Conservation (phyloP, 352 stramenopile species). For the Globisporangium nunn region DNA sequence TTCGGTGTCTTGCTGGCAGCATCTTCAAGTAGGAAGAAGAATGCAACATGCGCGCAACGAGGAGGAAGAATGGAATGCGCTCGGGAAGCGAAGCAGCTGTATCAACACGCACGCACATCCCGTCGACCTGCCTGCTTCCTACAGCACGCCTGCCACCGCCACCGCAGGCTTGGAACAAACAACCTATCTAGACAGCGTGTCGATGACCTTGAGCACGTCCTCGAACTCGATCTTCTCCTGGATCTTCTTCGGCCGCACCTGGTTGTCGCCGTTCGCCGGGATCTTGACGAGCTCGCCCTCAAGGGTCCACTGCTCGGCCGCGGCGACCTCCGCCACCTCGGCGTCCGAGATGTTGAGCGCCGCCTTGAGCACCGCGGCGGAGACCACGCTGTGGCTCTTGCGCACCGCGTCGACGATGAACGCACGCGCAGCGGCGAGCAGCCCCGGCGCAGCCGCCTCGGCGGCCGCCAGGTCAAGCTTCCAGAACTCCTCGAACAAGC, state of each 20-base stretch:
- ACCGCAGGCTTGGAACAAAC: constrained; percentile 1
- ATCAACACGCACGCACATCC: background rate
- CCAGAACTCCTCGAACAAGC: constrained; percentile 82
- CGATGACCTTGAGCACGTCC: constrained; percentile 82
- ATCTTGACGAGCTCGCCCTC: constrained; percentile 48
- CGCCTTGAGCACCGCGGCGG: constrained; percentile 46
- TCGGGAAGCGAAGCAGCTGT: background rate
- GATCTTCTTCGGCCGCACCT: constrained; percentile 84
- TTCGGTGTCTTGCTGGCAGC: no score
- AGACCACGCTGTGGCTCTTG: constrained; percentile 70
- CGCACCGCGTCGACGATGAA: constrained; percentile 68
- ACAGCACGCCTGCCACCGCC: background rate
- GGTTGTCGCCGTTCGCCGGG: constrained; percentile 72
- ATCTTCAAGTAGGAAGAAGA: background rate
- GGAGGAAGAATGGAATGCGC: background rate
- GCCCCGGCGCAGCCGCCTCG: constrained; percentile 52
- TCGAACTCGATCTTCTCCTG: constrained; percentile 85
- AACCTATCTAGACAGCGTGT: constrained; percentile 84
- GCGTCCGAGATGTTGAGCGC: constrained; percentile 68
- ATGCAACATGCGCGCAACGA: background rate
- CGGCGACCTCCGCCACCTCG: constrained; percentile 45
- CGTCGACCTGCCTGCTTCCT: background rate
- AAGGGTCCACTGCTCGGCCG: constrained; percentile 67
- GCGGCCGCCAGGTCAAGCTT: constrained; percentile 52
- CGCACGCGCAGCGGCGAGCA: constrained; percentile 62